Base-by-base conservation (phyloP, 176 grass and related monocot genomes). In the Lolium perenne region DNA sequence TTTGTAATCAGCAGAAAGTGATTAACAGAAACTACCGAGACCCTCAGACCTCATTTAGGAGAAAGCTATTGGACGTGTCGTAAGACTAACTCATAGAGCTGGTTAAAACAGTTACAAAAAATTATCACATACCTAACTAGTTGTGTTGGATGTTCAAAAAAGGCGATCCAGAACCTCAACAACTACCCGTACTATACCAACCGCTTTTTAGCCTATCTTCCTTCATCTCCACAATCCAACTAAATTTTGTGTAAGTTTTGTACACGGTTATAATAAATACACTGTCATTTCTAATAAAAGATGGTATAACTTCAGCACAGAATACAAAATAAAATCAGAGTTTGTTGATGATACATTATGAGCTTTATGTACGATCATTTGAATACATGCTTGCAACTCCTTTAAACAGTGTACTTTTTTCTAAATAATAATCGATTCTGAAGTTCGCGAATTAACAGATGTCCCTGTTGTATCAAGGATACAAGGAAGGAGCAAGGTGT, bases 1-100 rank as follows among this genome's bases (percentile, higher is more conserved):
- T 51, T 46, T 60, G 51, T 21, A 81, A 87, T 38, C 61, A 80
- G 71, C 71, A 82, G 11, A 51, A 38, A n/a, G 29, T 56, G 71
- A 64, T 2, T 46, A 48, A 70, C 12, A 76, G 43, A 76, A 59
- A 75, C n/a, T n/a, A 83, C 22, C n/a, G 74, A 76, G 66, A 35
- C 22, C 23, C 29, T 40, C 25, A 79, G 64, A 46, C 74, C 43
- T 71, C 64, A 76, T 22, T 51, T 83, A 74, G 55, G 32, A 74
- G 20, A 57, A 16, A 80, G 17, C 7, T 67, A 82, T 66, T 66
- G 46, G 46, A 49, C 10, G 9, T 4, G 67, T 48, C 5, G 8
- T 29, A 79, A 15, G 7, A 70, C 51, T 57, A 25, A 51, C 50
- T 65, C 46, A 41, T 13, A 79, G 7, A 84, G 16, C 41, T 89